Conservation (phyloP, 2,329 filamentous ascomycete species). For the Penicillium sp. region DNA sequence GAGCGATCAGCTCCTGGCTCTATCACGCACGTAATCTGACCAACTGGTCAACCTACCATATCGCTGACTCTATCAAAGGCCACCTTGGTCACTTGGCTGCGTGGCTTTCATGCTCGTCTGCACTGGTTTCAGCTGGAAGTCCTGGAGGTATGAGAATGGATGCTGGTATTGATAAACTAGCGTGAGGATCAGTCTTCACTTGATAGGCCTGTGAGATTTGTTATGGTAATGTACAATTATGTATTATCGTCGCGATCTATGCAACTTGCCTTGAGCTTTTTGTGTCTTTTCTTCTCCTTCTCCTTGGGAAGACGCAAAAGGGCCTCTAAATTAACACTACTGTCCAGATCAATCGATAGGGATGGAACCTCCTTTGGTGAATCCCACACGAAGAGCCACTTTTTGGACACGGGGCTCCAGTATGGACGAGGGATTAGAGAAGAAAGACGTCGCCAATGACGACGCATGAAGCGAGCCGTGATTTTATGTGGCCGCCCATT, state of each 20-base stretch:
- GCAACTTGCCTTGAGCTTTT: neutral
- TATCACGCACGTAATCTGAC: too few species aligned
- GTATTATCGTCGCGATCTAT: neutral
- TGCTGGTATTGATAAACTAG: too few species aligned
- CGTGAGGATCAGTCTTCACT: too few species aligned
- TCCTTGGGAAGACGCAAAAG: constrained; percentile 10
- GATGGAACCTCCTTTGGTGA: constrained; percentile 16
- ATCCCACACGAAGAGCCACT: constrained; percentile 34
- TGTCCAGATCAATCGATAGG: constrained; percentile 12
- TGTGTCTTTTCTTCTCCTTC: neutral
- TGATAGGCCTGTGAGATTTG: neutral
- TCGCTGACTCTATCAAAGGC: too few species aligned
- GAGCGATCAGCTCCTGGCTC: too few species aligned
- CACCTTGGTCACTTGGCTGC: too few species aligned
- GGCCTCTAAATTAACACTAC: constrained; percentile 5
- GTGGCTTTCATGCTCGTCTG: too few species aligned
- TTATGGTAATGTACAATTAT: neutral
- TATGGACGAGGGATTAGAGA: constrained; percentile 33
- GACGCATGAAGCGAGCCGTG: constrained; percentile 41
- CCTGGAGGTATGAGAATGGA: too few species aligned
- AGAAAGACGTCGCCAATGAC: constrained; percentile 40
- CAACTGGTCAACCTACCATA: too few species aligned
- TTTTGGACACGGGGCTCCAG: constrained; percentile 23
- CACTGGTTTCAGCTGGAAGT: too few species aligned
- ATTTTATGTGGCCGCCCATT: constrained; percentile 43